Evolutionary conservation across 2,329 filamentous ascomycete genomes (phyloP).

Genomic region (Alternaria tenuissima): DNA sequence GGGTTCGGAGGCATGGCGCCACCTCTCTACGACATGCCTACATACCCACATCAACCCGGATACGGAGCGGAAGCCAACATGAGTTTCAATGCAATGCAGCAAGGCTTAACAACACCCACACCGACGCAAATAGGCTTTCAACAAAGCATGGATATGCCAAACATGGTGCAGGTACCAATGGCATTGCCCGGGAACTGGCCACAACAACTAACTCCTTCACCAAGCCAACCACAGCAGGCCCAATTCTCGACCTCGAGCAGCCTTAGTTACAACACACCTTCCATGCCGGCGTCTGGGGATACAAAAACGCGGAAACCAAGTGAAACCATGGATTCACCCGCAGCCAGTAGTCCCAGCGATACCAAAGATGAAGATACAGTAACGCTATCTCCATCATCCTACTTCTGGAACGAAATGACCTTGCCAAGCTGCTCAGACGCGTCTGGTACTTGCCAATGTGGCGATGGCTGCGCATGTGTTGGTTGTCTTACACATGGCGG

Average conservation of each 20-base stretch:
- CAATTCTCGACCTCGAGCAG: slow-evolving; percentile 29
- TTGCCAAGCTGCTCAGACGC: slow-evolving; percentile 57
- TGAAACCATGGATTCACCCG: slow-evolving; percentile 20
- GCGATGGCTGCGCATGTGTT: slow-evolving; percentile 61
- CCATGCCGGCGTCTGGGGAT: slow-evolving; percentile 19
- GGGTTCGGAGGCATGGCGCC: slow-evolving; percentile 42
- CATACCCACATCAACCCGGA: slow-evolving; percentile 45
- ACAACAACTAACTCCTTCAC: slow-evolving; percentile 23
- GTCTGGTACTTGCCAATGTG: slow-evolving; percentile 62
- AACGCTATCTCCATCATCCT: slow-evolving; percentile 50
- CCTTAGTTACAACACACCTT: slow-evolving; percentile 9
- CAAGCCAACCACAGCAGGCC: slow-evolving; percentile 19
- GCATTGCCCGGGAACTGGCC: slow-evolving; percentile 35
- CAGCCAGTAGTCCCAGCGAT: slow-evolving; percentile 41
- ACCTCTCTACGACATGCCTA: slow-evolving; percentile 46
- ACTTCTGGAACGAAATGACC: slow-evolving; percentile 48
- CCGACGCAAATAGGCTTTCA: slow-evolving; percentile 33
- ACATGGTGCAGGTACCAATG: slow-evolving; percentile 27
- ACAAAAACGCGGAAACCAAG: slow-evolving; percentile 23
- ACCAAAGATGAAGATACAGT: slow-evolving; percentile 44
- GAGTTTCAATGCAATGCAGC: slow-evolving; percentile 23
- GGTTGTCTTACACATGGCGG: slow-evolving; percentile 62
- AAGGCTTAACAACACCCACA: slow-evolving; percentile 29
- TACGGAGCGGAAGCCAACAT: slow-evolving; percentile 38
- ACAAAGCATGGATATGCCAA: slow-evolving; percentile 28